phyloP scores from a whole-genome alignment of 495 filamentous ascomycete genomes.

The Acidomyces sp. region DNA sequence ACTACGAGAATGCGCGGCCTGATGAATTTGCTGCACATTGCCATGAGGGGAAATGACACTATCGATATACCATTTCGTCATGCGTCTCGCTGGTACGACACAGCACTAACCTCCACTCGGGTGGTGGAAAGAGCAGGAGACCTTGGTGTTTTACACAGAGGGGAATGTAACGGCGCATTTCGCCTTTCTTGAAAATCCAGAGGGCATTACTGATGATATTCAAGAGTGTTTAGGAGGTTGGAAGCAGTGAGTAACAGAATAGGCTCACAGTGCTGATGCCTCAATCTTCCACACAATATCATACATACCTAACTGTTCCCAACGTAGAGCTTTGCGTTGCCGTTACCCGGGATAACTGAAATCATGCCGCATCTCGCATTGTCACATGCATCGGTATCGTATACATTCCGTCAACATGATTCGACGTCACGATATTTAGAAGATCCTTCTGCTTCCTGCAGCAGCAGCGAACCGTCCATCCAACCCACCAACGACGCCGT shows the following conservation, averaged over 20 bases:
- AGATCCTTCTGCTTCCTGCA: no score
- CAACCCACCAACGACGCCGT: neutral
- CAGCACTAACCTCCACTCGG: conserved; percentile 9
- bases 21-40: conserved; percentile 16
- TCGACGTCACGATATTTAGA: no score
- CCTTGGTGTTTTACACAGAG: conserved; percentile 20
- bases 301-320: no score
- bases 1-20: conserved; percentile 21
- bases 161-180: conserved; percentile 16
- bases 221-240: no score
- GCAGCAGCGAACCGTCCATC: neutral
- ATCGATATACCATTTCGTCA: conserved; percentile 20
- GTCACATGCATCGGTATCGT: no score
- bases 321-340: no score
- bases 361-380: no score
- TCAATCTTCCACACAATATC: no score
- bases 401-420: no score
- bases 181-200: conserved; percentile 15
- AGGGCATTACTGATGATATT: conserved; percentile 16
- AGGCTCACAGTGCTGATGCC: no score
- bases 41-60: conserved; percentile 15
- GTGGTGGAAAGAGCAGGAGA: conserved; percentile 20
- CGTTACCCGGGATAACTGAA: no score
- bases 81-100: conserved; percentile 18
- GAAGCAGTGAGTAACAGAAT: no score